phyloP scores from a whole-genome alignment of 495 filamentous ascomycete species.

The Extremus antarcticus region DNA sequence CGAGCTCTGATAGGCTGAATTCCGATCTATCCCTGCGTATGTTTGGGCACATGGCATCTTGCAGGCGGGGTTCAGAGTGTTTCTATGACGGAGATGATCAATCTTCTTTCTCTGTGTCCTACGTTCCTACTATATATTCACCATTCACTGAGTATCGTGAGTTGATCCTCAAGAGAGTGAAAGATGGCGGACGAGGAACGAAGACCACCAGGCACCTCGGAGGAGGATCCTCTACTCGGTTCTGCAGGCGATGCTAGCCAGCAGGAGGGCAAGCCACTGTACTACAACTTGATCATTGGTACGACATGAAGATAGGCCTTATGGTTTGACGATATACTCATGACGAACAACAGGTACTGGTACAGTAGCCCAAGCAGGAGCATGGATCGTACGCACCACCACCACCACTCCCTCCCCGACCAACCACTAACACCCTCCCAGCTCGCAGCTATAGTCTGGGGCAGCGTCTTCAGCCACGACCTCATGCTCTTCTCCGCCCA shows the following conservation, averaged over 20 bases:
- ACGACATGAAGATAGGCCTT: constrained; percentile 9
- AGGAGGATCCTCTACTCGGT: constrained; percentile 17
- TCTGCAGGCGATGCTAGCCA: constrained; percentile 57
- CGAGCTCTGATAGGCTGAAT: not conserved
- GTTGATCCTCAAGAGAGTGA: not conserved
- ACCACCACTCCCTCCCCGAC: not conserved
- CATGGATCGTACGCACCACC: constrained; percentile 47
- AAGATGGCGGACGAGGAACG: constrained; percentile 12
- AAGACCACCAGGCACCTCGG: constrained; percentile 3
- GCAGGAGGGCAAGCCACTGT: constrained; percentile 47
- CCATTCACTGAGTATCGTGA: not conserved
- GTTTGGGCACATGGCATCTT: not conserved
- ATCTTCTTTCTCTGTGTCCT: not conserved
- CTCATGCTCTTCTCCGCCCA: constrained; percentile 73
- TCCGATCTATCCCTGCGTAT: not conserved
- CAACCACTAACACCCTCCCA: constrained; percentile 28
- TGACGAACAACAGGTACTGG: constrained; percentile 49
- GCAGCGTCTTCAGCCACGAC: constrained; percentile 53
- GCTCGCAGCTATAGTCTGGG: constrained; percentile 64
- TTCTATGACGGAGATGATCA: not conserved
- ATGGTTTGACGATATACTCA: not conserved
- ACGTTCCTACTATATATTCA: not conserved
- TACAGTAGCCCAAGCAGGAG: constrained; percentile 53
- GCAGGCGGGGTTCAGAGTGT: not conserved
- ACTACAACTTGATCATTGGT: constrained; percentile 71